phyloP scores from a whole-genome alignment of 805 yeast genomes.

The Pichia insulana region DNA sequence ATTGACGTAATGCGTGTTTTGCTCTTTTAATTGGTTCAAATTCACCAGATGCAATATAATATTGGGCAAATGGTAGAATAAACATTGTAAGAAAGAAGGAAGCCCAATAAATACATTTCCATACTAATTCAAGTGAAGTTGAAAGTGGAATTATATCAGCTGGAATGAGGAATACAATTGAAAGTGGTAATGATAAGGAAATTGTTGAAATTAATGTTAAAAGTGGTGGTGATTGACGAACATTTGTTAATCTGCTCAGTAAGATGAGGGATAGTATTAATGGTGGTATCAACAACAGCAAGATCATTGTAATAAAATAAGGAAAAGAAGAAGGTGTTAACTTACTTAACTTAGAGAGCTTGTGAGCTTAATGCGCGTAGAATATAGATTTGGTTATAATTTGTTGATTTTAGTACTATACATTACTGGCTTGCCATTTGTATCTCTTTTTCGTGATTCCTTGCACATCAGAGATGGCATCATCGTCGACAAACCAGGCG shows the following conservation, averaged over 20 bases:
- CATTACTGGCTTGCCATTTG: constrained; percentile 39
- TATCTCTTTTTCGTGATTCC: constrained; percentile 60
- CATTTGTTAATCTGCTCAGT: constrained; percentile 29
- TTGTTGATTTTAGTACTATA: too few species aligned
- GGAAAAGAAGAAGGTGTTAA: too few species aligned
- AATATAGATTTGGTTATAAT: too few species aligned
- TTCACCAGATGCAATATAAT: constrained; percentile 65
- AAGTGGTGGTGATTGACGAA: constrained; percentile 32
- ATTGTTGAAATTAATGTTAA: constrained; percentile 40
- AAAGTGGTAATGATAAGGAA: constrained; percentile 66
- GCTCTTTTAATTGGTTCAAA: constrained; percentile 38
- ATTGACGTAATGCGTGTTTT: constrained; percentile 46
- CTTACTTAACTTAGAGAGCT: too few species aligned
- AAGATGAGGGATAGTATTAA: constrained; percentile 12
- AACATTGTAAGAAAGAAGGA: constrained; percentile 78
- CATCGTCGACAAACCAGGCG: constrained; percentile 95
- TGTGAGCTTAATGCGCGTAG: too few species aligned
- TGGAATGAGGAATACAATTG: constrained; percentile 66
- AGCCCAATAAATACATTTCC: constrained; percentile 76
- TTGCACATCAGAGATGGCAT: constrained; percentile 74
- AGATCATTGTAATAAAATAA: not conserved
- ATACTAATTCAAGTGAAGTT: constrained; percentile 27
- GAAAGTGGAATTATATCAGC: constrained; percentile 50
- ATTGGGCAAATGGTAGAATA: constrained; percentile 62
- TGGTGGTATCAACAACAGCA: not conserved